Base-by-base conservation (phyloP, 140 eudicot genomes). In the Artemisia princeps region DNA sequence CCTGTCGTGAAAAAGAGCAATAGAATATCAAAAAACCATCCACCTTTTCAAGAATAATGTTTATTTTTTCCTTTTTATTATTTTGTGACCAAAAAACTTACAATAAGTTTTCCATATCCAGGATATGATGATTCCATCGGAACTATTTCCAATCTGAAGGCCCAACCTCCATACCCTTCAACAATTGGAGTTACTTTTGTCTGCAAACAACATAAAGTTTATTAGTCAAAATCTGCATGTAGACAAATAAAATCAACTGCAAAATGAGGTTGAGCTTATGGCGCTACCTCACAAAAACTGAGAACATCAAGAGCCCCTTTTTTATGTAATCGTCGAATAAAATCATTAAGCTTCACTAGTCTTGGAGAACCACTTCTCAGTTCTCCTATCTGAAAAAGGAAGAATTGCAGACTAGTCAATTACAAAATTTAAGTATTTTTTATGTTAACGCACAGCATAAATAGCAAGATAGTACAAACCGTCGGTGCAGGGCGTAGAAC, bases 161-260 rank as follows among this genome's bases (percentile, higher is more conserved):
- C 98, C 95, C 94, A 92, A 64, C 98, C 98, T 22, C 98, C 98
- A 82, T 88, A 92, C 44, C 96, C 98, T 83, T 92, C 98, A 64
- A 92, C 98, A 14, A 92, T 79, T 40, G 98, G 98, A 51, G 98
- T 92, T 74, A 92, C 95, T 87, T 92, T 92, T 52, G 98, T 92
- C 98, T 92, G 81, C 55, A 62, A 77, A 42, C 44, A 37, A 37
- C 44, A 37, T 37, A 37, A 60, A 42, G 52, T 50, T 68, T 17
- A 67, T 64, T 61, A 54, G 64, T 37, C 67, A 60, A 60, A 33
- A 8, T 6, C 15, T 16, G 9, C 42, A 17, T 9, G 20, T 15
- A 40, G 20, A 10, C 6, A 2, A 8, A 58, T 2, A 45, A 69
- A 61, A 50, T 46, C 42, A 64, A 14, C 72, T 64, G 59, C 53